Evolutionary conservation across 2,329 filamentous ascomycete genomes (phyloP), one percentile per base, ranked within the genome.

Genomic region (Pseudogymnoascus pannorum): DNA sequence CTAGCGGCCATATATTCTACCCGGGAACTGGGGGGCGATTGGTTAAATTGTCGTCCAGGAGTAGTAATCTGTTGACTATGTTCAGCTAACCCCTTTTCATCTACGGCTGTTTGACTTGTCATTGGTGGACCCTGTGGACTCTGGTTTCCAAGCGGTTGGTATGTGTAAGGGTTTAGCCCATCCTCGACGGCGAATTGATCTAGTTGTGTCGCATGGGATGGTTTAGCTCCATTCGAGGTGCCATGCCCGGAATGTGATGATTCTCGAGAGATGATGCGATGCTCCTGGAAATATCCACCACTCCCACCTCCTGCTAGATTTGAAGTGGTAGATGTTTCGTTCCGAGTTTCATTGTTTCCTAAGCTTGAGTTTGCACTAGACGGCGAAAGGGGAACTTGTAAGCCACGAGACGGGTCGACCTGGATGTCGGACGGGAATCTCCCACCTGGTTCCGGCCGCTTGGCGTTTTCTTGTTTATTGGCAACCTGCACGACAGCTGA

Each of bases 381-480:
- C 64, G 89, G 88, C 72, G 89, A 91, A 72, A 87, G 79, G 72
- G 88, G 85, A 72, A 84, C 86, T 76, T 92, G 87, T 85, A 91
- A 86, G 81, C 89, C 87, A 79, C 90, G 87, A 73, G 85, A 77
- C 65, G 81, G 79, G 75, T 92, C 89, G 74, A 96, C 83, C 78
- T 92, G 86, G 70, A 97, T 80, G 80, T 97, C 92, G 77, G 90
- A 95, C 77, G 93, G 93, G 79, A 99, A 99, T 75, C 92, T 87
- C 80, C 93, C 93, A 87, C 92, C 93, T 86, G 91, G 87, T 82
- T 90, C 86, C 73, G 91, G 89, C 75, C 92, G 87, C 75, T 83
- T 82, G 69, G 83, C 79, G 60, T 74, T 72, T 63, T 83, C 81
- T 69, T 80, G 76, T 66, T 76, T 79, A 64, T 77, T 76, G 68